phyloP scores from a whole-genome alignment of 768 basidiomycete species.

The Psilocybe cyanescens region DNA sequence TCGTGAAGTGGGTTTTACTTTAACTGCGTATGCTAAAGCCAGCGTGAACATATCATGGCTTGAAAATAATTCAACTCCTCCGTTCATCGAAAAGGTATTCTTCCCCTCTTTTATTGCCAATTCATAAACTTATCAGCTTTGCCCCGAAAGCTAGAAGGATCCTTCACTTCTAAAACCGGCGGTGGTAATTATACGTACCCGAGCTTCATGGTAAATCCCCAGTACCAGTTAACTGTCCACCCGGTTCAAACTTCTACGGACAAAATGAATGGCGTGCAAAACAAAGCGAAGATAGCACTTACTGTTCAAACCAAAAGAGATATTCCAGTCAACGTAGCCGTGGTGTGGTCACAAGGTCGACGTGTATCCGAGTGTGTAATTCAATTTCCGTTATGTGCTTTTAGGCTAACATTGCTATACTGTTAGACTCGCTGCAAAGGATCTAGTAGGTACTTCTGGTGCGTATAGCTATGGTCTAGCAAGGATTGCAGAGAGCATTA shows the following conservation, averaged over 20 bases:
- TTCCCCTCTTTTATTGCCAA: not conserved
- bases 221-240: conserved; percentile 72
- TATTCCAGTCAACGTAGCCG: conserved; percentile 71
- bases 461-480: conserved; percentile 83
- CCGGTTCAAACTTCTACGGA: conserved; percentile 27
- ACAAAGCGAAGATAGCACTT: conserved; percentile 43
- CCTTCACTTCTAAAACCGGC: conserved; percentile 69
- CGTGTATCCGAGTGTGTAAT: conserved; percentile 73
- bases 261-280: conserved; percentile 4
- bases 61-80: conserved; percentile 38
- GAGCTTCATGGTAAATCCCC: conserved; percentile 89
- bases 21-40: conserved; percentile 59
- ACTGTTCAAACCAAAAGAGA: conserved; percentile 62
- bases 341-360: conserved; percentile 77
- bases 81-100: conserved; percentile 43
- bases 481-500: conserved; percentile 50
- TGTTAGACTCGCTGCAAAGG: conserved; percentile 61
- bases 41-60: conserved; percentile 49
- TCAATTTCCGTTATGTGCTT: not conserved
- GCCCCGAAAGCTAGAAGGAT: conserved; percentile 54
- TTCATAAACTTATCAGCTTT: not conserved
- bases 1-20: conserved; percentile 64
- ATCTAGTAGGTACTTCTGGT: conserved; percentile 75
- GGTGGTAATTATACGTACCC: conserved; percentile 85
- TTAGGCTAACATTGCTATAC: not conserved